Evolutionary conservation across 495 filamentous ascomycete genomes (phyloP).

Genomic region (Neurospora sublineolata): DNA sequence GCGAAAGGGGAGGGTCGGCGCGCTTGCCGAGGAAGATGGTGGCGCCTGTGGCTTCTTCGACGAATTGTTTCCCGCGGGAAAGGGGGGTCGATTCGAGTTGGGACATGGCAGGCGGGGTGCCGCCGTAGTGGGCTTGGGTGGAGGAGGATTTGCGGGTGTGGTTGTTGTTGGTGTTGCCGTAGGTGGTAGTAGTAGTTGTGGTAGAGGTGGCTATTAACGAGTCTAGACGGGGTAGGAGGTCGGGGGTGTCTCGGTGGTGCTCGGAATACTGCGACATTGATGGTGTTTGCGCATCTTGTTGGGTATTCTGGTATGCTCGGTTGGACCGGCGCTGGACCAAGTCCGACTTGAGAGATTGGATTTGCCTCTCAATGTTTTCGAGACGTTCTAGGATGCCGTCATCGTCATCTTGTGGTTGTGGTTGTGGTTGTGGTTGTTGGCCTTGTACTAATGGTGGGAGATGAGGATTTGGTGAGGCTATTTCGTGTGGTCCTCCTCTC

Average conservation of each 20-base stretch:
- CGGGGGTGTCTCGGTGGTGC: not conserved
- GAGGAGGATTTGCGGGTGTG: not conserved
- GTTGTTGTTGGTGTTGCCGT: not conserved
- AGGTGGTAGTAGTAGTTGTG: not conserved
- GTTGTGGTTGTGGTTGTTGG: not conserved
- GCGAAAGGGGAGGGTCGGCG: not conserved
- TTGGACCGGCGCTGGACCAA: not conserved
- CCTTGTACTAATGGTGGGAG: not conserved
- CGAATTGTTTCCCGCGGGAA: not conserved
- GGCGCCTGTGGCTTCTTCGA: not conserved
- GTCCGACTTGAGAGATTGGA: not conserved
- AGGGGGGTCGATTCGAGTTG: not conserved
- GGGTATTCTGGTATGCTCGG: not conserved
- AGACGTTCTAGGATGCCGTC: not conserved
- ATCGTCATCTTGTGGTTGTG: not conserved
- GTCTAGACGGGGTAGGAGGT: not conserved
- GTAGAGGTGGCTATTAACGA: not conserved
- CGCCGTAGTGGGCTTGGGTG: not conserved
- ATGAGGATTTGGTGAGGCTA: not conserved
- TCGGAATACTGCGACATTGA: not conserved
- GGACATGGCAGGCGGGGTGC: not conserved
- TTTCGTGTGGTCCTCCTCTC: not conserved
- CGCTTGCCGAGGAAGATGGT: not conserved
- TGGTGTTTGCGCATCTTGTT: not conserved
- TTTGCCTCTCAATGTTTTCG: not conserved